phyloP scores from a whole-genome alignment of 768 basidiomycete genomes.

The Lactarius sanguifluus region DNA sequence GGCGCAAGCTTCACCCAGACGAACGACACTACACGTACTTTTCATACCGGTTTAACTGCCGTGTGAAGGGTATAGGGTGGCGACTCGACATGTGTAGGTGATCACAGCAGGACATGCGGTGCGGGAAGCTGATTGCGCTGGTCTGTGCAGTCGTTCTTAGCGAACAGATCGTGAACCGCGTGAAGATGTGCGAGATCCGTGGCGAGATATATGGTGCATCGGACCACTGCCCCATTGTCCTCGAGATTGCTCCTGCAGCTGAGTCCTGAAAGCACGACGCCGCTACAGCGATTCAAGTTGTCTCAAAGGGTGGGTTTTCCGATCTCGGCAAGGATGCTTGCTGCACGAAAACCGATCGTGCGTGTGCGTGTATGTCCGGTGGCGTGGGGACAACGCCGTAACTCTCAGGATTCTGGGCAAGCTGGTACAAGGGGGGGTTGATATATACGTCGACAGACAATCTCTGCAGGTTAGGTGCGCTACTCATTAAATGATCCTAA shows the following conservation, averaged over 20 bases:
- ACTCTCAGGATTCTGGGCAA: background rate
- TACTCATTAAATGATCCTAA: background rate
- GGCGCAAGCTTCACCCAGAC: slow-evolving; percentile 69
- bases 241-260: slow-evolving; percentile 55
- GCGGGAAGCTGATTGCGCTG: slow-evolving; percentile 3
- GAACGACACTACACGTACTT: slow-evolving; percentile 83
- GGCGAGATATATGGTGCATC: slow-evolving; percentile 85
- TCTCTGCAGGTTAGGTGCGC: background rate
- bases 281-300: background rate
- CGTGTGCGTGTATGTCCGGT: background rate
- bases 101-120: slow-evolving; percentile 9
- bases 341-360: background rate
- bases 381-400: background rate
- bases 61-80: slow-evolving; percentile 83
- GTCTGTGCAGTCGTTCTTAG: slow-evolving; percentile 67
- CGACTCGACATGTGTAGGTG: slow-evolving; percentile 78
- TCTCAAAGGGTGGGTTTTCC: background rate
- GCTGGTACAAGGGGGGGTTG: background rate
- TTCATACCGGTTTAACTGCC: slow-evolving; percentile 78
- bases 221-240: slow-evolving; percentile 78
- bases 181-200: slow-evolving; percentile 83
- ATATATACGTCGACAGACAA: background rate
- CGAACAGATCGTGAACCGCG: slow-evolving; percentile 60
- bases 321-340: background rate
- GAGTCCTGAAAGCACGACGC: slow-evolving; percentile 1